Percentiles rank a stretch among this genome's conserved stretches.
Evolutionary conservation across 2,329 filamentous ascomycete species (phyloP).

Genomic region (Microdochium nivale): DNA sequence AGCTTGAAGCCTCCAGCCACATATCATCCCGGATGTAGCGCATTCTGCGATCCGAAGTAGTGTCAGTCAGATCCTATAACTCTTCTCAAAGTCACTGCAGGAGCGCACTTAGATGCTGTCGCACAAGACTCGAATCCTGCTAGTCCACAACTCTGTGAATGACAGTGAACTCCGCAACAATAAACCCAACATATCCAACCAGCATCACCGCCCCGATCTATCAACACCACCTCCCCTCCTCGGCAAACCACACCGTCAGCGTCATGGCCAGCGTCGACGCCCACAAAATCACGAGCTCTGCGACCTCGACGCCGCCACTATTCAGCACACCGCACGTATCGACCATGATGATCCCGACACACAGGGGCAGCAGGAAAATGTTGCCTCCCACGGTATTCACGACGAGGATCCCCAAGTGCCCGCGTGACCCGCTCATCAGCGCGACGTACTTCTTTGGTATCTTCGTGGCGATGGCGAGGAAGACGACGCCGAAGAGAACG

Average conservation of each 20-base stretch:
- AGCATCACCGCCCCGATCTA: conserved; percentile 8
- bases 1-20: too few relatives aligned
- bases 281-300: conserved; percentile 10
- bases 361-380: conserved; percentile 43
- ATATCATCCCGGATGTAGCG: too few relatives aligned
- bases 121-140: too few relatives aligned
- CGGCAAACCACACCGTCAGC: conserved; percentile 10
- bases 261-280: conserved; percentile 9
- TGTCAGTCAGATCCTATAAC: too few relatives aligned
- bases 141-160: too few relatives aligned
- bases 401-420: conserved; percentile 38
- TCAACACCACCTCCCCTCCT: conserved; percentile 1
- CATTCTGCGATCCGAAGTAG: too few relatives aligned
- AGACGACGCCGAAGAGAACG: conserved; percentile 34
- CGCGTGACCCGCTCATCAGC: conserved; percentile 34
- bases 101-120: too few relatives aligned
- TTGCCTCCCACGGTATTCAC: conserved; percentile 46
- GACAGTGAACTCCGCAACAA: conserved; percentile 9
- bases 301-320: conserved; percentile 2
- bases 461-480: conserved; percentile 43
- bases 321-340: conserved; percentile 4
- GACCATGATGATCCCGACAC: conserved; percentile 29
- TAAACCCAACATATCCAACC: conserved; percentile 8
- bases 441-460: conserved; percentile 45
- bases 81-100: too few relatives aligned